phyloP scores from a whole-genome alignment of 495 filamentous ascomycete species.

The Articulospora tetracladia region DNA sequence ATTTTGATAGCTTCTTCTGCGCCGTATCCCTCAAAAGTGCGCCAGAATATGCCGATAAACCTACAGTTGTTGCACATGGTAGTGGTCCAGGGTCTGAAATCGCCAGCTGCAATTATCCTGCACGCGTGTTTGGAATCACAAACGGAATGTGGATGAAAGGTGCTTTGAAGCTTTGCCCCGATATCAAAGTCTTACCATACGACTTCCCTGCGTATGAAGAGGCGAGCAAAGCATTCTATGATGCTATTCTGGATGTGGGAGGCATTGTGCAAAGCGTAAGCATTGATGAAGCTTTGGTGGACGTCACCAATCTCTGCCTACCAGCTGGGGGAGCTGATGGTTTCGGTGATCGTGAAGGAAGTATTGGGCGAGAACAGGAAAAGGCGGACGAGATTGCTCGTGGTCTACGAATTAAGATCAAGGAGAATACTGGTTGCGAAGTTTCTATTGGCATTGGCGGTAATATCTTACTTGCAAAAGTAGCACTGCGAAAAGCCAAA shows the following conservation, averaged over 20 bases:
- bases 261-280: slow-evolving; percentile 93
- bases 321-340: slow-evolving; percentile 65
- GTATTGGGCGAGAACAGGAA: slow-evolving; percentile 75
- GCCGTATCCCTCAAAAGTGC: slow-evolving; percentile 78
- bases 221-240: slow-evolving; percentile 84
- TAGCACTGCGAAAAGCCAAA: slow-evolving; percentile 88
- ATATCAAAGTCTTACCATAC: slow-evolving; percentile 82
- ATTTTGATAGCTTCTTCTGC: slow-evolving; percentile 98
- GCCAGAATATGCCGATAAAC: slow-evolving; percentile 75
- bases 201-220: slow-evolving; percentile 94
- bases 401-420: slow-evolving; percentile 61
- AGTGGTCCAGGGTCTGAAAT: slow-evolving; percentile 85
- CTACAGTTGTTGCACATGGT: slow-evolving; percentile 86
- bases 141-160: slow-evolving; percentile 99
- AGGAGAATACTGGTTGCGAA: slow-evolving; percentile 70
- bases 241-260: slow-evolving; percentile 71
- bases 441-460: slow-evolving; percentile 94
- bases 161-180: slow-evolving; percentile 77
- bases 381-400: slow-evolving; percentile 73
- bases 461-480: slow-evolving; percentile 86
- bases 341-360: slow-evolving; percentile 62
- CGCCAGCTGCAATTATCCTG: slow-evolving; percentile 94
- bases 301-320: slow-evolving; percentile 66
- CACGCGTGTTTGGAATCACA: slow-evolving; percentile 78
- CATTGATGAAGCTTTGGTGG: slow-evolving; percentile 88